Percentiles rank a stretch among this genome's conserved stretches.
Evolutionary conservation across 2,329 filamentous ascomycete species (phyloP).

Genomic region (Neopestalotiopsis sp.): DNA sequence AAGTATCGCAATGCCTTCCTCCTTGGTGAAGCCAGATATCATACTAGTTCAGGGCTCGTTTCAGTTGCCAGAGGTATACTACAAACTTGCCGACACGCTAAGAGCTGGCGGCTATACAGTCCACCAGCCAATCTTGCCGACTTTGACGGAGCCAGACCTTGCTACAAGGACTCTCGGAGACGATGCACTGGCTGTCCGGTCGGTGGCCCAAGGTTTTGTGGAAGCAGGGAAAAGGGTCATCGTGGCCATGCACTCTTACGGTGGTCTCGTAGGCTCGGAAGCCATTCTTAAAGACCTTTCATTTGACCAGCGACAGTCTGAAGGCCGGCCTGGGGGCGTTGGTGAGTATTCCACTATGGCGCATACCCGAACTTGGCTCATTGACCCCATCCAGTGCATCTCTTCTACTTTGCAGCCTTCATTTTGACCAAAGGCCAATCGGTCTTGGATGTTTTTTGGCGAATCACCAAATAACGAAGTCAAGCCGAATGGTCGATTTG

Average conservation of each 20-base stretch:
- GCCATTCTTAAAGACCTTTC: constrained; percentile 24
- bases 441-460: constrained; percentile 18
- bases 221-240: constrained; percentile 25
- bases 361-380: not conserved
- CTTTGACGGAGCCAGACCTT: constrained; percentile 15
- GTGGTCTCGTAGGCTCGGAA: constrained; percentile 28
- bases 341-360: not conserved
- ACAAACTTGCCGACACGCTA: constrained; percentile 6
- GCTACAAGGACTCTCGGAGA: constrained; percentile 11
- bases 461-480: constrained; percentile 16
- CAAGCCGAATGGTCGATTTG: constrained; percentile 22
- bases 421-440: constrained; percentile 26
- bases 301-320: constrained; percentile 17
- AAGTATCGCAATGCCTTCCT: not conserved
- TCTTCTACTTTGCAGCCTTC: constrained; percentile 28
- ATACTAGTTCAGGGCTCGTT: constrained; percentile 20
- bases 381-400: constrained; percentile 14
- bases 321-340: constrained; percentile 16
- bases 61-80: constrained; percentile 19
- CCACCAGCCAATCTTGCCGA: constrained; percentile 16
- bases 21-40: constrained; percentile 7
- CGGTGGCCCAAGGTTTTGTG: constrained; percentile 13
- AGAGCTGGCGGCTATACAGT: constrained; percentile 2
- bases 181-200: constrained; percentile 9
- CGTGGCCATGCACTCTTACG: constrained; percentile 32